Evolutionary conservation across 257 asterid genomes (phyloP).

Genomic region (Misopates orontium): DNA sequence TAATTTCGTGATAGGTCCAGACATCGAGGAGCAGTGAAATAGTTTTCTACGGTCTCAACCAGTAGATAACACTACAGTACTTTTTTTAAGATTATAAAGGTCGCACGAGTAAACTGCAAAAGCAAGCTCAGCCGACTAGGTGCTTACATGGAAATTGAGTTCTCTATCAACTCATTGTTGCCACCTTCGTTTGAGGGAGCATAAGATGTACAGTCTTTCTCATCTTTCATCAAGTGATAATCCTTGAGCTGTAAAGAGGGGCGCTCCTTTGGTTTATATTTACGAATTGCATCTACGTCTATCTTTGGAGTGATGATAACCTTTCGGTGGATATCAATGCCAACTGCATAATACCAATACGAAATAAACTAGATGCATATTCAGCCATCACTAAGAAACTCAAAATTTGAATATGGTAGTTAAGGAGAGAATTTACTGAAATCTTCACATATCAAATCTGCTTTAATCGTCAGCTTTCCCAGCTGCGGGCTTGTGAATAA

Average conservation of each 20-base stretch:
- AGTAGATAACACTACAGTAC: too few relatives aligned
- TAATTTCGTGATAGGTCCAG: too few relatives aligned
- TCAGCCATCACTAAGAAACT: slow-evolving; percentile 6
- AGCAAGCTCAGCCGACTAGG: background rate
- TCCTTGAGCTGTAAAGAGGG: slow-evolving; percentile 46
- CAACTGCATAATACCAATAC: slow-evolving; percentile 62
- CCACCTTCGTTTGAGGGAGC: slow-evolving; percentile 36
- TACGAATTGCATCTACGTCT: slow-evolving; percentile 34
- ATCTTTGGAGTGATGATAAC: slow-evolving; percentile 54
- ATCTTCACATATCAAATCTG: slow-evolving; percentile 84
- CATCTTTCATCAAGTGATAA: slow-evolving; percentile 38
- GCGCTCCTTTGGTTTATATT: slow-evolving; percentile 39
- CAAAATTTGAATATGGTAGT: slow-evolving; percentile 11
- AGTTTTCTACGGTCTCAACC: too few relatives aligned
- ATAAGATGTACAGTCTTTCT: slow-evolving; percentile 34
- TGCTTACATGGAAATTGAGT: slow-evolving; percentile 57
- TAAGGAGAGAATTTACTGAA: slow-evolving; percentile 48
- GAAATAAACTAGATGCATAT: slow-evolving; percentile 26
- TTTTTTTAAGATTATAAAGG: too few relatives aligned
- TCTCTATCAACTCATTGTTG: slow-evolving; percentile 39
- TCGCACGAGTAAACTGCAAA: too few relatives aligned
- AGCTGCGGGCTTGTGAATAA: slow-evolving; percentile 58
- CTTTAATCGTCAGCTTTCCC: slow-evolving; percentile 75
- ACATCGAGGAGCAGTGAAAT: too few relatives aligned
- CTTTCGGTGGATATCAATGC: slow-evolving; percentile 85